Percentiles rank a stretch among this genome's conserved stretches.
phyloP scores from a whole-genome alignment of 1,284 basidiomycete species.

The Anthracocystis walkeri region DNA sequence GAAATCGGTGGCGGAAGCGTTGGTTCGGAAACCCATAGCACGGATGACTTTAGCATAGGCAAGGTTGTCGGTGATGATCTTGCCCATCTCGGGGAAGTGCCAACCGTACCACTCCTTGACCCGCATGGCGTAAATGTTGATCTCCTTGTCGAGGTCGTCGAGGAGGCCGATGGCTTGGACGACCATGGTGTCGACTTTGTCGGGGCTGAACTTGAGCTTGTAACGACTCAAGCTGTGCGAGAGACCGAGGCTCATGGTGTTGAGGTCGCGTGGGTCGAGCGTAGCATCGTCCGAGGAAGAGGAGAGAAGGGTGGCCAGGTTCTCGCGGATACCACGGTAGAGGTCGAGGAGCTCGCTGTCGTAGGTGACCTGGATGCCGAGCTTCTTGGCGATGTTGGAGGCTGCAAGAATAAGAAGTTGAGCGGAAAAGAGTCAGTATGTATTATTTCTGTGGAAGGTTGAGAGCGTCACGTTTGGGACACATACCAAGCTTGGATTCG shows the following conservation, averaged over 20 bases:
- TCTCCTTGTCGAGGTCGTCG: constrained; percentile 98
- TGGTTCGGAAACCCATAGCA: constrained; percentile 77
- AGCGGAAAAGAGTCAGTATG: constrained; percentile 10
- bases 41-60: constrained; percentile 84
- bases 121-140: constrained; percentile 99
- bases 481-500: constrained; percentile 88
- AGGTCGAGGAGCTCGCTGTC: constrained; percentile 81
- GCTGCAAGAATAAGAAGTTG: constrained; percentile 17
- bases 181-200: constrained; percentile 99
- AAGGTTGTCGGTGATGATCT: constrained; percentile 96
- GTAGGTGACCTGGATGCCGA: constrained; percentile 86
- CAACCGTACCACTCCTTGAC: constrained; percentile 99
- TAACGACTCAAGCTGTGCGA: constrained; percentile 96
- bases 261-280: constrained; percentile 82
- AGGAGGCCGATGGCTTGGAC: constrained; percentile 98
- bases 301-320: constrained; percentile 82
- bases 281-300: constrained; percentile 62
- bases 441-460: not conserved
- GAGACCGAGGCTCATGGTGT: constrained; percentile 97
- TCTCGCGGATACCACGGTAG: constrained; percentile 93
- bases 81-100: constrained; percentile 99
- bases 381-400: constrained; percentile 87
- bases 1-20: constrained; percentile 86
- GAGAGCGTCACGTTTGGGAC: not conserved
- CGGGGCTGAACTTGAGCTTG: constrained; percentile 99